phyloP scores from a whole-genome alignment of 2,329 filamentous ascomycete genomes.

The Didymella pinodella region DNA sequence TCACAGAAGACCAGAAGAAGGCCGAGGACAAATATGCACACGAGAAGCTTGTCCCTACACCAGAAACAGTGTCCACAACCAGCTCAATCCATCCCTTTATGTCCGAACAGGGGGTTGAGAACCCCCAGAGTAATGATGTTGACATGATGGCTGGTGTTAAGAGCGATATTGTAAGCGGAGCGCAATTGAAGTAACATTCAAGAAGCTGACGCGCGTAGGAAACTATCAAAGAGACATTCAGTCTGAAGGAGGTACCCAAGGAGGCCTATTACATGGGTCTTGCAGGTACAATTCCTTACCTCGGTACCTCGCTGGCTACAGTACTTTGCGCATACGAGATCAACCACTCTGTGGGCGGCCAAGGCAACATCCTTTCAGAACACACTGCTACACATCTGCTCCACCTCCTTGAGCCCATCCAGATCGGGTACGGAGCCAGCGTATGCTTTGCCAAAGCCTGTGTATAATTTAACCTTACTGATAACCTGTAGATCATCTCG shows the following conservation, averaged over 20 bases:
- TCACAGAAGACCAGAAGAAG: conserved; percentile 61
- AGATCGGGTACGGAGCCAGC: conserved; percentile 89
- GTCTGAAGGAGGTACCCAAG: conserved; percentile 54
- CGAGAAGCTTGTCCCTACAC: conserved; percentile 65
- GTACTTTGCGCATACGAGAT: conserved; percentile 84
- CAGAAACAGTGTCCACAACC: conserved; percentile 66
- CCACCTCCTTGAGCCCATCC: conserved; percentile 80
- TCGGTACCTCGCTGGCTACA: conserved; percentile 83
- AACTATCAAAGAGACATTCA: conserved; percentile 60
- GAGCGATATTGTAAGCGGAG: conserved; percentile 42
- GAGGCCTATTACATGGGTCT: conserved; percentile 60
- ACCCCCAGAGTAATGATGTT: conserved; percentile 42
- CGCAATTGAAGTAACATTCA: no score
- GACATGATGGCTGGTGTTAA: conserved; percentile 59
- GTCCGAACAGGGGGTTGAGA: conserved; percentile 44
- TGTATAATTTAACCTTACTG: conserved; percentile 2
- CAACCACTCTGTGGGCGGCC: conserved; percentile 71
- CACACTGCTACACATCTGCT: conserved; percentile 77
- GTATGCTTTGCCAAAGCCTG: conserved; percentile 57
- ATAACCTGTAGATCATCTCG: conserved; percentile 73
- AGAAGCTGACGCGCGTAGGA: conserved; percentile 42
- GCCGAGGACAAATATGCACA: conserved; percentile 64
- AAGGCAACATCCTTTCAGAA: conserved; percentile 70
- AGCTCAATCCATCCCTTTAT: conserved; percentile 60
- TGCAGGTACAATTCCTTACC: conserved; percentile 68